Evolutionary conservation across 2,329 filamentous ascomycete species (phyloP).

Genomic region (Apiospora marii): DNA sequence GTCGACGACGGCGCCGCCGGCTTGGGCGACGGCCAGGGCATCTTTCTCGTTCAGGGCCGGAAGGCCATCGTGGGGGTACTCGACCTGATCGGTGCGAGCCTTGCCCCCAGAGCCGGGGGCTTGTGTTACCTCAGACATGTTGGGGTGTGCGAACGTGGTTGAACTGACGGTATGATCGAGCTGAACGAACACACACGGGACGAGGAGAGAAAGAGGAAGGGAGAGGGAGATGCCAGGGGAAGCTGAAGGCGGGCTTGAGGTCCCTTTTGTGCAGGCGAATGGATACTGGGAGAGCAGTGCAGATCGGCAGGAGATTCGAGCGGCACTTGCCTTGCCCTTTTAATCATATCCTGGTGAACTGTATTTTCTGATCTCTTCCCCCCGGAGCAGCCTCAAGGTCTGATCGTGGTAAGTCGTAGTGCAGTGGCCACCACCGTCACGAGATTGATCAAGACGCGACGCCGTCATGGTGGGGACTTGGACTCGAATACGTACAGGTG

Average conservation of each 20-base stretch:
- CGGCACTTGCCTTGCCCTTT: slow-evolving; percentile 14
- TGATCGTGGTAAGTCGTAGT: slow-evolving; percentile 25
- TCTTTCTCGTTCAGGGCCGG: slow-evolving; percentile 40
- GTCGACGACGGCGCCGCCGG: slow-evolving; percentile 47
- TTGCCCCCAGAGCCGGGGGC: slow-evolving; percentile 26
- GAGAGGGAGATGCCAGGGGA: background rate
- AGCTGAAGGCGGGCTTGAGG: background rate
- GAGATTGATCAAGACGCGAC: slow-evolving; percentile 27
- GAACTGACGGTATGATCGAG: background rate
- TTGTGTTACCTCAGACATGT: slow-evolving; percentile 29
- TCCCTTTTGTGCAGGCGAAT: slow-evolving; percentile 11
- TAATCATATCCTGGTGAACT: slow-evolving; percentile 13
- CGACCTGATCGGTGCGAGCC: slow-evolving; percentile 33
- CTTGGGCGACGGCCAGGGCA: slow-evolving; percentile 47
- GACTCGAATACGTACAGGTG: background rate
- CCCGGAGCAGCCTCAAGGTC: background rate
- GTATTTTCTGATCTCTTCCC: background rate
- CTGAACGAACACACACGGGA: background rate
- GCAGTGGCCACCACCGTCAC: background rate
- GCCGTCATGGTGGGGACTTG: slow-evolving; percentile 18
- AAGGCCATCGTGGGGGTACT: slow-evolving; percentile 34
- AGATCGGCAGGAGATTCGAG: slow-evolving; percentile 1
- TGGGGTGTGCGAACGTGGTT: background rate
- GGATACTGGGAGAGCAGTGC: background rate
- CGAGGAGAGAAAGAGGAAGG: background rate